A percentile compares a stretch with the other conserved stretches of the same genome.
These are phyloP conservation scores for Scutellaria barbata DNA, from an alignment of 257 asterid genomes.

Conservation along the genomic window DNA sequence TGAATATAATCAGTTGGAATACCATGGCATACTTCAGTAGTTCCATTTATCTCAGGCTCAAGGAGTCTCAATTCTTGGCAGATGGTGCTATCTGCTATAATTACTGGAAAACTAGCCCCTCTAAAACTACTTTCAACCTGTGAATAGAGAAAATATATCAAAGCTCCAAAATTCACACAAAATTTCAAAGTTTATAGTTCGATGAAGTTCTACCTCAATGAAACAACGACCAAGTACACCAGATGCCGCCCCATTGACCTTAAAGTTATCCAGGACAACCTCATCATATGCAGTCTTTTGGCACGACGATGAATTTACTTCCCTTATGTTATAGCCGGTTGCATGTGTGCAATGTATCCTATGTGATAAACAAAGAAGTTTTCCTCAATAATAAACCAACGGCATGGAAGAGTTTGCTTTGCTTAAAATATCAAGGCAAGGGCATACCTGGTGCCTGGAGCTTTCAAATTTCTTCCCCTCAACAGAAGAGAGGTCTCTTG, in stretches of 20 bases:
- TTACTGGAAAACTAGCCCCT: conserved; percentile 73
- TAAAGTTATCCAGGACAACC: conserved; percentile 57
- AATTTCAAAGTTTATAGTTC: conserved; percentile 4
- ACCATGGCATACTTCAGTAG: conserved; percentile 36
- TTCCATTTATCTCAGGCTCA: conserved; percentile 60
- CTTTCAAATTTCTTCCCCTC: conserved; percentile 58
- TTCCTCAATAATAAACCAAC: conserved; percentile 15
- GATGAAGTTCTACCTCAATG: conserved; percentile 65
- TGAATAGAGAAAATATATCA: conserved; percentile 24
- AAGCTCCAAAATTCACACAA: background rate
- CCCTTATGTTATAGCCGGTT: conserved; percentile 42
- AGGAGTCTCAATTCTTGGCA: conserved; percentile 77
- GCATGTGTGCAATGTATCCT: conserved; percentile 79
- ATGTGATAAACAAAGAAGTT: conserved; percentile 35
- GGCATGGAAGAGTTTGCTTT: background rate
- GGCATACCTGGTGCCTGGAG: conserved; percentile 66
- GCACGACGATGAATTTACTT: conserved; percentile 42
- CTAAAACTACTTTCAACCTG: conserved; percentile 76
- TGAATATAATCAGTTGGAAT: conserved; percentile 39
- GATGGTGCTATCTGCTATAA: conserved; percentile 75
- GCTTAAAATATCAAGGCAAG: conserved; percentile 11
- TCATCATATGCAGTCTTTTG: conserved; percentile 48
- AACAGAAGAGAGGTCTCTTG: conserved; percentile 69
- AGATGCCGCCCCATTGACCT: conserved; percentile 45
- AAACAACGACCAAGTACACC: conserved; percentile 71